Percentiles rank a stretch among this genome's conserved stretches.
Conservation (phyloP, 768 basidiomycete species). For the Phaeotremella skinneri region DNA sequence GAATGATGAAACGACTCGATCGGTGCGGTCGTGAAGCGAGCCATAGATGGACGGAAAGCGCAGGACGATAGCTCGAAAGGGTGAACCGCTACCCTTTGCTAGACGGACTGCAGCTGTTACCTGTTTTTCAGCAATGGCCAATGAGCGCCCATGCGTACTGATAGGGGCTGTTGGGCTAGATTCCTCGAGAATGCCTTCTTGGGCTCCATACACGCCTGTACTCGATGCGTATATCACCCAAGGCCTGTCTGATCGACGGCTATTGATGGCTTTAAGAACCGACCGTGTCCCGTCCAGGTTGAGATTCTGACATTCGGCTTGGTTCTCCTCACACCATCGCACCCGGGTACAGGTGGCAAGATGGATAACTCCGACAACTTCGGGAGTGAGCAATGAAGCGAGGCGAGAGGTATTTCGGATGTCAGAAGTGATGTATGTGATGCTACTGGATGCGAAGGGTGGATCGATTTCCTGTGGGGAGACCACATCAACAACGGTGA, state of each 20-base stretch:
- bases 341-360: conserved; percentile 37
- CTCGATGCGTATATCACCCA: conserved; percentile 47
- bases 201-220: conserved; percentile 41
- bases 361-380: conserved; percentile 41
- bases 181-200: conserved; percentile 24
- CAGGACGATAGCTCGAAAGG: conserved; percentile 27
- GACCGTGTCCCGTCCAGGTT: conserved; percentile 58
- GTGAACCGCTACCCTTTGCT: background rate
- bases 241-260: background rate
- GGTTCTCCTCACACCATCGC: conserved; percentile 40
- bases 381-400: background rate
- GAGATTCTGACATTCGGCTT: conserved; percentile 35
- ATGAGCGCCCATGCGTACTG: conserved; percentile 42
- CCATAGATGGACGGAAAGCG: conserved; percentile 49
- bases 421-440: background rate
- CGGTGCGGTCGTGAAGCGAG: conserved; percentile 31
- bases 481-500: background rate
- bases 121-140: conserved; percentile 33
- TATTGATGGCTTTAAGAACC: conserved; percentile 12
- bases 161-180: conserved; percentile 17
- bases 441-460: background rate
- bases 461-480: no score
- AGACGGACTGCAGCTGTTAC: conserved; percentile 17
- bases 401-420: background rate
- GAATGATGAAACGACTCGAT: conserved; percentile 41